Conservation (phyloP, 1,139 yeast species). For the Candida sp. region DNA sequence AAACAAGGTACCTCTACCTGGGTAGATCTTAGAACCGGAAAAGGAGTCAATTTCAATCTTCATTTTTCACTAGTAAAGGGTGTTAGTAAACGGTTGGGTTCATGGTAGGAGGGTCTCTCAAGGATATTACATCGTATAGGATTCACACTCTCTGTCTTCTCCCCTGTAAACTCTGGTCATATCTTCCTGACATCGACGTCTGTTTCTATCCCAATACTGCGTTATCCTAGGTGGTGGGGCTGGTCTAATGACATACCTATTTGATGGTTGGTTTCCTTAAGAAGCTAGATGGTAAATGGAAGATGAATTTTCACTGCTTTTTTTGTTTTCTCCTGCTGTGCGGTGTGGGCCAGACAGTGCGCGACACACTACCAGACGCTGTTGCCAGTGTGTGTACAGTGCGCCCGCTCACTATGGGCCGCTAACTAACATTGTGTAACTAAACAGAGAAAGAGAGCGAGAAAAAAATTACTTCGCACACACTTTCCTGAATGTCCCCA, state of each 20-base stretch:
- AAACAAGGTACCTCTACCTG: conserved; percentile 99
- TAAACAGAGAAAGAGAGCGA: neutral
- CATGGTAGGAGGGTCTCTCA: neutral
- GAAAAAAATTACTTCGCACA: neutral
- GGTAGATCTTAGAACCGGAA: conserved; percentile 99
- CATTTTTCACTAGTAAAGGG: conserved; percentile 53
- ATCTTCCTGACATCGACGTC: neutral
- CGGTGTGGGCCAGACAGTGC: neutral
- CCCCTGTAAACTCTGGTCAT: no score
- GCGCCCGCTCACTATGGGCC: neutral
- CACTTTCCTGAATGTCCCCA: neutral
- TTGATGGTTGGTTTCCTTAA: conserved; percentile 10
- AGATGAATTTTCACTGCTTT: conserved; percentile 9
- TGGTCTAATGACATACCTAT: conserved; percentile 12
- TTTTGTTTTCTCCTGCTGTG: conserved; percentile 7
- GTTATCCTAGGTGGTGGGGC: neutral
- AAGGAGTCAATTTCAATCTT: conserved; percentile 99
- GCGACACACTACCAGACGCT: neutral
- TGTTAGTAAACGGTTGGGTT: conserved; percentile 13
- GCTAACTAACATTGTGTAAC: no score
- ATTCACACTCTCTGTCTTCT: no score
- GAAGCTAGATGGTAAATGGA: conserved; percentile 5
- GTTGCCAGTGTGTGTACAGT: conserved; percentile 3
- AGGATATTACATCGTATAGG: no score
- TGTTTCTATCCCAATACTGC: neutral